phyloP scores from a whole-genome alignment of 768 basidiomycete genomes.

The Podaxis mareebaensis region DNA sequence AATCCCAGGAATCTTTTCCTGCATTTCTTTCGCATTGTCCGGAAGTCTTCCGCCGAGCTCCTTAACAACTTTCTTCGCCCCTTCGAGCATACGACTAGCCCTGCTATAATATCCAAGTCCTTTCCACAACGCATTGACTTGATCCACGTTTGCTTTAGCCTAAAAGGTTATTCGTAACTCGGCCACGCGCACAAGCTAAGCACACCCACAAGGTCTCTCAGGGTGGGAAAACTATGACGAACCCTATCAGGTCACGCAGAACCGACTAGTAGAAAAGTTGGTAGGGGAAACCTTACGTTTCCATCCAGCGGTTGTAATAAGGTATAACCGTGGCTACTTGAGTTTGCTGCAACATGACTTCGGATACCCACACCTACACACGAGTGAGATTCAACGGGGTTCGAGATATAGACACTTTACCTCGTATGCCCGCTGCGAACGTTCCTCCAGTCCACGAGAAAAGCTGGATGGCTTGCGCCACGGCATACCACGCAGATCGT shows the following conservation, averaged over 20 bases:
- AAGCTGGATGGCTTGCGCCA: constrained; percentile 81
- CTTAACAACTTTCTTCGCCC: constrained; percentile 77
- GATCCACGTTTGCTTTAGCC: constrained; percentile 75
- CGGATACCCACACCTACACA: constrained; percentile 80
- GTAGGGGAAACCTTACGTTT: constrained; percentile 46
- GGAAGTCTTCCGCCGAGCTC: constrained; percentile 74
- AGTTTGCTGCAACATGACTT: constrained; percentile 97
- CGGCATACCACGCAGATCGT: constrained; percentile 79
- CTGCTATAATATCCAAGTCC: constrained; percentile 91
- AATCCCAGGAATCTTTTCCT: constrained; percentile 82
- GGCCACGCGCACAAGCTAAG: constrained; percentile 17
- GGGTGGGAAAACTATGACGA: constrained; percentile 72
- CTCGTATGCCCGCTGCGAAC: constrained; percentile 90
- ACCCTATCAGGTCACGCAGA: constrained; percentile 16
- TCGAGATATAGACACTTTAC: constrained; percentile 38
- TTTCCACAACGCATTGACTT: constrained; percentile 89
- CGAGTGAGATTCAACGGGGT: not conserved
- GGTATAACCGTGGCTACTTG: constrained; percentile 93
- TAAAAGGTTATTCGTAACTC: constrained; percentile 26
- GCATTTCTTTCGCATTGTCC: constrained; percentile 76
- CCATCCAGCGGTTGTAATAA: constrained; percentile 90
- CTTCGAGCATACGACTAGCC: constrained; percentile 76
- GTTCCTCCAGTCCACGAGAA: constrained; percentile 51
- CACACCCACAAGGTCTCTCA: constrained; percentile 64
- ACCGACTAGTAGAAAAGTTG: constrained; percentile 11